Evolutionary conservation across 2,329 filamentous ascomycete genomes (phyloP).

Genomic region (Talaromyces atroroseus): DNA sequence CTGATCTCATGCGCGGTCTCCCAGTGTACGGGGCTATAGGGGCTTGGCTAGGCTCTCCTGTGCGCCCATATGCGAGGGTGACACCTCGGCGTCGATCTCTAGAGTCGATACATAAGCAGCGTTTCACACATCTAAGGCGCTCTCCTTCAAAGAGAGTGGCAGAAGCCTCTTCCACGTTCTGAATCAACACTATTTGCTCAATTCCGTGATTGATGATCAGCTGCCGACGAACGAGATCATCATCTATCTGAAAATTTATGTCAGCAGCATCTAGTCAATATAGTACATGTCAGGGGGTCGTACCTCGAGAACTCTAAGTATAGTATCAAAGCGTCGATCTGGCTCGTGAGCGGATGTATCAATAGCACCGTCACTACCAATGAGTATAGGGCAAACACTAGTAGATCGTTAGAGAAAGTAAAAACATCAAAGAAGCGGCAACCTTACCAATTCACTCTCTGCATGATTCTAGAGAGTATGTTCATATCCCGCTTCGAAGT

Average conservation of each 20-base stretch:
- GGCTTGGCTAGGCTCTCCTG: conserved; percentile 46
- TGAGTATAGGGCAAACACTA: conserved; percentile 55
- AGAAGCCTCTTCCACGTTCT: conserved; percentile 61
- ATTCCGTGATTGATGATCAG: conserved; percentile 77
- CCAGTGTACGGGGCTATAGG: conserved; percentile 51
- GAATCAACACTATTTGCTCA: conserved; percentile 77
- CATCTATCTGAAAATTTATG: conserved; percentile 57
- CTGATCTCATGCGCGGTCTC: conserved; percentile 70
- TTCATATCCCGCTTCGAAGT: conserved; percentile 68
- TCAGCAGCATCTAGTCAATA: background rate
- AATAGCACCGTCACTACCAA: conserved; percentile 53
- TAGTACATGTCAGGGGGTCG: conserved; percentile 16
- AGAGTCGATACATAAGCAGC: conserved; percentile 60
- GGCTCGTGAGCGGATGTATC: conserved; percentile 68
- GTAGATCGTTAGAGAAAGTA: conserved; percentile 21
- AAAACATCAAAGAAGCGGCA: background rate
- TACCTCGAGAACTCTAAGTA: conserved; percentile 67
- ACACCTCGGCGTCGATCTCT: conserved; percentile 59
- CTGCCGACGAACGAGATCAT: conserved; percentile 70
- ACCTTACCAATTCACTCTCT: conserved; percentile 48
- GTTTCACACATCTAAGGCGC: conserved; percentile 63
- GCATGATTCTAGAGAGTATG: conserved; percentile 63
- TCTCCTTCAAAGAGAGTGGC: conserved; percentile 60
- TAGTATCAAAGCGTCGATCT: conserved; percentile 65
- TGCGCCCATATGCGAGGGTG: conserved; percentile 50